Base-by-base conservation (phyloP, 768 basidiomycete genomes). In the Mycena capillaripes region DNA sequence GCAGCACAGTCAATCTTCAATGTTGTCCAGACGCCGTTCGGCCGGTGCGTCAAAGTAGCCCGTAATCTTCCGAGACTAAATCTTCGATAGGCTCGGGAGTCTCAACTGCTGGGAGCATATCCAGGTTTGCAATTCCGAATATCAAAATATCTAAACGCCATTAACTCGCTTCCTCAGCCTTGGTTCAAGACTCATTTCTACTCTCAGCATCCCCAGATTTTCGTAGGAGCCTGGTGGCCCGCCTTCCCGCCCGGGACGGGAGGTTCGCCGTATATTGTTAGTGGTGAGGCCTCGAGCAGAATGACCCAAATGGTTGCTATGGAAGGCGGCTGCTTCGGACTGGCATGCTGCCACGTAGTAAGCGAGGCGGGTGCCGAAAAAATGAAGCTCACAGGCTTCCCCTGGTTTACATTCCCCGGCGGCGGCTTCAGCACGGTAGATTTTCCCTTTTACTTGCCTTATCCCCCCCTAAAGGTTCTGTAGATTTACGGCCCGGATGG, bases 91-190 rank as follows among this genome's bases (percentile, higher is more conserved):
- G 64, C 61, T 81, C 34, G 80, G 80, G 8, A 75, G 72, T 56
- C 65, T 81, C 32, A 81, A 81, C 67, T 81, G 79, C 75, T 81
- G 80, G 79, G 78, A 80, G 62, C 78, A 80, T 48, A 79, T 81
- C 61, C 79, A 78, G 63, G 78, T 77, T 21, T 48, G 70, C 29
- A n/a, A n/a, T n/a, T n/a, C n/a, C 3, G 30, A 30, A 14, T 19
- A 40, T 8, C 14, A 4, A 11, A 50, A 29, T 19, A 46, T 57
- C 8, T 23, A 21, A 32, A 53, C n/a, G 17, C 17, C 27, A 69
- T 27, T 61, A 48, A 74, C 52, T 57, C 34, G 42, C 9, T 29
- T 25, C 29, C 42, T 1, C 36, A 81, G 78, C 80, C 80, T 5
- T 78, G 77, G 76, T 68, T 81, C 36, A 79, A 80, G 70, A 77